A percentile compares a stretch with the other conserved stretches of the same genome.
Conservation (phyloP, 116 monocot species). For the Thalassia testudinum region DNA sequence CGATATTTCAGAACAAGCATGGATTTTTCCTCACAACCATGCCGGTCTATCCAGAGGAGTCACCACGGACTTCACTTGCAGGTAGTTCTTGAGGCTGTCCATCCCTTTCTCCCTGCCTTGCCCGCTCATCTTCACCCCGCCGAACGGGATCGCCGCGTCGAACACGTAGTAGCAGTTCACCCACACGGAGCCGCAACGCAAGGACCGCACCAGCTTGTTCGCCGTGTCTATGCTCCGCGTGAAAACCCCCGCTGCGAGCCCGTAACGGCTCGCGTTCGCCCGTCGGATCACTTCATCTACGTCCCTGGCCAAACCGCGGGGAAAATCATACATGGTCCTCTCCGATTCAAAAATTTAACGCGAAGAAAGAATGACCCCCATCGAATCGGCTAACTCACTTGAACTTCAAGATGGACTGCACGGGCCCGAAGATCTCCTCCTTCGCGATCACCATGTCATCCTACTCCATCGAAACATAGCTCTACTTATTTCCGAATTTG, state of each 20-base stretch:
- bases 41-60: conserved; percentile 59
- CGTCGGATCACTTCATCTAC: conserved; percentile 72
- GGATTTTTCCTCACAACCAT: conserved; percentile 77
- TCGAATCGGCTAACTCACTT: conserved; percentile 30
- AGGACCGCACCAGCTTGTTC: conserved; percentile 55
- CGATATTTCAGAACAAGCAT: too few relatives aligned
- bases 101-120: conserved; percentile 88
- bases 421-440: conserved; percentile 95
- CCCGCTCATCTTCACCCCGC: conserved; percentile 96
- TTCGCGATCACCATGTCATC: conserved; percentile 81
- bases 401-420: conserved; percentile 95
- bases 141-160: conserved; percentile 90
- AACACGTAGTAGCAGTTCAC: conserved; percentile 84
- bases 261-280: conserved; percentile 46
- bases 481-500: too few relatives aligned
- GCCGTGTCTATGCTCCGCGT: conserved; percentile 67
- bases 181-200: conserved; percentile 64
- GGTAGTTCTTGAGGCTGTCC: conserved; percentile 75
- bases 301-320: conserved; percentile 35
- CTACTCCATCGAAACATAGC: conserved; percentile 8
- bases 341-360: too few relatives aligned
- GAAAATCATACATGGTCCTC: not conserved
- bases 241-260: conserved; percentile 89
- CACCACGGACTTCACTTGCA: conserved; percentile 82
- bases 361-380: too few relatives aligned